Conservation (phyloP, 192 early-diverging fungal genomes). For the Podila minutissima region DNA sequence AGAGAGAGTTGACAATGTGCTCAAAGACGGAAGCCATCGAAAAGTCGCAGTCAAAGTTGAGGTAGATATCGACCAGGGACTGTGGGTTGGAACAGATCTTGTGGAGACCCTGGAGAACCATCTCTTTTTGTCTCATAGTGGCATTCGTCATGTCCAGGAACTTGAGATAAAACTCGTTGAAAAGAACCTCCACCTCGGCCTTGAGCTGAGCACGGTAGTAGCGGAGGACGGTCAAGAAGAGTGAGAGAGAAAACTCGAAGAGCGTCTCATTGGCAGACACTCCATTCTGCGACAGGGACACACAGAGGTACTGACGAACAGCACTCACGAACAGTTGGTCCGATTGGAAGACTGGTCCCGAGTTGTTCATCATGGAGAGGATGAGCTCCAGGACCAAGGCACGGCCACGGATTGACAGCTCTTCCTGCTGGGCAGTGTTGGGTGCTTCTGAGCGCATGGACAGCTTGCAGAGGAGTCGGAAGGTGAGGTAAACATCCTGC, state of each 20-base stretch:
- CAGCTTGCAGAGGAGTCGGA: conserved; percentile 54
- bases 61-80: conserved; percentile 88
- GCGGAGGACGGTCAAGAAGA: conserved; percentile 52
- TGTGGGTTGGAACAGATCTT: conserved; percentile 79
- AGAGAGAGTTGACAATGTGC: conserved; percentile 77
- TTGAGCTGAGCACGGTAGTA: conserved; percentile 68
- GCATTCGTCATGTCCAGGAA: conserved; percentile 81
- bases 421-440: conserved; percentile 47
- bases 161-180: conserved; percentile 89
- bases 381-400: conserved; percentile 55
- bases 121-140: conserved; percentile 74
- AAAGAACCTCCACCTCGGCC: conserved; percentile 87
- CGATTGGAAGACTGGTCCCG: conserved; percentile 53
- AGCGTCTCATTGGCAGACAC: conserved; percentile 58
- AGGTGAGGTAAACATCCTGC: conserved; percentile 56
- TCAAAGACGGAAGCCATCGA: conserved; percentile 90
- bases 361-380: conserved; percentile 61
- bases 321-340: conserved; percentile 50
- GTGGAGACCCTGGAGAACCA: conserved; percentile 77
- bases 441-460: conserved; percentile 46
- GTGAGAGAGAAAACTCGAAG: conserved; percentile 57
- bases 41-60: conserved; percentile 94
- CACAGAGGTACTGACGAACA: conserved; percentile 55
- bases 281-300: conserved; percentile 58
- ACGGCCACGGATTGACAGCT: conserved; percentile 53